Evolutionary conservation across 805 yeast genomes (phyloP), one percentile per base, ranked within the genome.

Genomic region (Starmerella roubikii): DNA sequence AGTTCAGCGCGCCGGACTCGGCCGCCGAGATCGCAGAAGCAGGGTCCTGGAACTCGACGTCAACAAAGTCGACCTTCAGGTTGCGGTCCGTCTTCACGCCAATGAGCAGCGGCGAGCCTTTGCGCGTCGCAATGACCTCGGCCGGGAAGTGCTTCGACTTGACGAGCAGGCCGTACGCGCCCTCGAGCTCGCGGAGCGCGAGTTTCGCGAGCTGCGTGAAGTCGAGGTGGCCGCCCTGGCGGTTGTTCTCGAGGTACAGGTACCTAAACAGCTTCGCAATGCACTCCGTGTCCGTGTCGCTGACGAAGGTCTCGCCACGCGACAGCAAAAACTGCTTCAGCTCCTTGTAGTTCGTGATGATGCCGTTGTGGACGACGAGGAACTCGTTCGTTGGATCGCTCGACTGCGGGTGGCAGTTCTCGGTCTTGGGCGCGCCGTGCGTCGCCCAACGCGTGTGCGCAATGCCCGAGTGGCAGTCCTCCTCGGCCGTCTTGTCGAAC

Each of bases 361-460:
- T 91, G 69, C 99, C 99, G 55, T 91, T 91, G 68, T 91, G 99
- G 37, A 91, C 97, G 48, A 91, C 77, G 32, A 83, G 74, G 54
- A 91, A 91, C 60, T 86, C 94, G 52, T 79, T 78, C 33, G 62
- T 61, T 9, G 72, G 70, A 59, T 84, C 98, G 1, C 95, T 83
- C 48, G 88, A 68, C 58, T 88, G 97, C 35, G 99, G 99, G 60
- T 91, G 99, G 59, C 97, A 91, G 68, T 91, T 91, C 45, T 61
- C 53, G 46, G 70, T 74, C 49, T 74, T 75, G 41, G 96, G 96
- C 54, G 77, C 82, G 62, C 99, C 99, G 61, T 91, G 99, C 28
- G 99, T 91, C 37, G 99, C 99, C 99, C 99, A 91, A 68, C 99
- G 81, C 12, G 99, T 91, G 64, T 91, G 99, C 19, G 98, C 97